Evolutionary conservation across 768 basidiomycete species (phyloP), one percentile per base, ranked within the genome.

Genomic region (Sporobolomyces phaffii): DNA sequence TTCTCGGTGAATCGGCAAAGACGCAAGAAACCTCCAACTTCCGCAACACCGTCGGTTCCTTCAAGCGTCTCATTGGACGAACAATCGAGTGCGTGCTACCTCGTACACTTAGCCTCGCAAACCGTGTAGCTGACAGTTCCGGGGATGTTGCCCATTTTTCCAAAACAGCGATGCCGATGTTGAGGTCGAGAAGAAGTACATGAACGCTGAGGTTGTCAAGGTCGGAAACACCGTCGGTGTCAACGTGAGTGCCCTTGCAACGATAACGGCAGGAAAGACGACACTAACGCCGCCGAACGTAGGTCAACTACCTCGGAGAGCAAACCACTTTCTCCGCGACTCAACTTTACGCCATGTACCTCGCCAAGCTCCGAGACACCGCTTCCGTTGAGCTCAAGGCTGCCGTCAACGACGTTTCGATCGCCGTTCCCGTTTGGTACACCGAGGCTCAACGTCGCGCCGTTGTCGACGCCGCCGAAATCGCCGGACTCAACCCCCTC

Each of bases 21-120:
- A 97, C 90, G 0, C 90, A 93, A 73, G 94, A 98, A 79, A 96
- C 88, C 20, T 93, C 91, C 73, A 98, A 98, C 80, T 97, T 92
- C 84, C 89, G 86, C 79, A 99, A 98, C 81, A 98, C 96, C 29
- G 83, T 96, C 77, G 96, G 96, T 45, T 87, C 85, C 0, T 81
- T 98, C 75, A 97, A 97, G 79, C 85, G 93, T 26, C 83, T 98
- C 44, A 81, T 96, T 72, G 94, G 93, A 13, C 84, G 93, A 56
- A 85, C 87, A 33, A 73, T 88, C 70, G 77, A 73, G 72, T 68
- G 53, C 26, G 69, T 57, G 1, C 0, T 5, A 29, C 2, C 2
- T 29, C 5, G 17, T 22, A 6, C 17, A 4, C 22, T 3, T 6
- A 11, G 57, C 18, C n/a, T 6, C 3, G 1, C 0, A 17, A 1